Conservation (phyloP, 352 stramenopile species). For the Globisporangium rhizosaccharum region DNA sequence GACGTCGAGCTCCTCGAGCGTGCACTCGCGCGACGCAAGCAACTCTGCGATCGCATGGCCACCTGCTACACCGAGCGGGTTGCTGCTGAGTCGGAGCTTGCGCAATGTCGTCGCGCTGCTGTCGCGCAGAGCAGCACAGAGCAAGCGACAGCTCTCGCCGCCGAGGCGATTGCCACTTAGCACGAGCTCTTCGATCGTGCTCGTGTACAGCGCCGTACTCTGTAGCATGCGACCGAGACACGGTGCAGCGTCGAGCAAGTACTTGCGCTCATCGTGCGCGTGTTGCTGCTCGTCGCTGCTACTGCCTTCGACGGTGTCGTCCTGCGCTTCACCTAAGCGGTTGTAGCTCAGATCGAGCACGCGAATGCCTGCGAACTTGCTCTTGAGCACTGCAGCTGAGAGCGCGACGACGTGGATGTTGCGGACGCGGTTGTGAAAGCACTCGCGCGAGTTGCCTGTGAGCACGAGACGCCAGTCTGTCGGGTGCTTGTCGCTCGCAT, state of each 20-base stretch:
- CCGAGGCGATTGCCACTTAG: slow-evolving; percentile 56
- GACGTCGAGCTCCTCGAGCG: slow-evolving; percentile 44
- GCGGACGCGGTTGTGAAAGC: slow-evolving; percentile 52
- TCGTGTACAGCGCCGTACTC: slow-evolving; percentile 39
- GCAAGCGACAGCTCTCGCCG: slow-evolving; percentile 46
- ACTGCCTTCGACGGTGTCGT: slow-evolving; percentile 16
- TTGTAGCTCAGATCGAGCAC: slow-evolving; percentile 52
- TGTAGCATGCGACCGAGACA: slow-evolving; percentile 45
- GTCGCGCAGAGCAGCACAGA: slow-evolving; percentile 42
- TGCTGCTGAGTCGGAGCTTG: slow-evolving; percentile 41
- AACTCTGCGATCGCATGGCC: slow-evolving; percentile 48
- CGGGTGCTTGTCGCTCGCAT: slow-evolving; percentile 4
- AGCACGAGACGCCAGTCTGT: slow-evolving; percentile 23
- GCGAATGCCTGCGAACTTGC: slow-evolving; percentile 31
- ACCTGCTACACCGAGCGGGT: slow-evolving; percentile 43
- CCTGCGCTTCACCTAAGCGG: slow-evolving; percentile 31
- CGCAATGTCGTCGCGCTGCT: slow-evolving; percentile 32
- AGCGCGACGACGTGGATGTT: slow-evolving; percentile 68
- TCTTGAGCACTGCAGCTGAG: slow-evolving; percentile 41
- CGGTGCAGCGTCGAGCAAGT: slow-evolving; percentile 38
- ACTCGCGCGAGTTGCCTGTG: slow-evolving; percentile 47
- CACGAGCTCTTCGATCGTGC: slow-evolving; percentile 45
- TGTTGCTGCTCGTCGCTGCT: slow-evolving; percentile 13
- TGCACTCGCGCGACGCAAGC: slow-evolving; percentile 24
- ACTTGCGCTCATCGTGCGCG: slow-evolving; percentile 30